Base-by-base conservation (phyloP, 2,329 filamentous ascomycete genomes). In the Domatiomyces catenatus region DNA sequence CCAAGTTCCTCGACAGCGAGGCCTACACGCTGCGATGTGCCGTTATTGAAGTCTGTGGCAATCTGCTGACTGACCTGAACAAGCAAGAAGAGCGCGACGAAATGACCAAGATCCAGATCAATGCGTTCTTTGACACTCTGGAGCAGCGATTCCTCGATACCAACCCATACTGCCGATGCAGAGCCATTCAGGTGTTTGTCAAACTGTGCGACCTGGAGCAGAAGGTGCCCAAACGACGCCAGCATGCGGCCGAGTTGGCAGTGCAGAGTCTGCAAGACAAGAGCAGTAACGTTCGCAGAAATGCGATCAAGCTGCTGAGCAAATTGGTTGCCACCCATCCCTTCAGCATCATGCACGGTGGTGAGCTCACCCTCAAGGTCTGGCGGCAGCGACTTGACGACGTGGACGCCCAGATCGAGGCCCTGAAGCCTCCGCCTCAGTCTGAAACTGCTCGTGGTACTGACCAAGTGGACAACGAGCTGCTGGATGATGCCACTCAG, bases 141-240 rank as follows among this genome's bases (percentile, higher is more conserved):
- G 89, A 98, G 64, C 90, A 96, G 68, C 81, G 92, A 10, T 98
- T 98, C 67, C 75, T 96, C 47, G 92, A 98, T 61, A 79, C 94
- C 62, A 98, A 96, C 66, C 93, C 92, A 0, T 98, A 96, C 69
- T 95, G 88, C 64, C 80, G 92, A 61, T 93, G 85, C 67, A 78
- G 90, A 59, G 81, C 87, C 1, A 86, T 98, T 53, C 92, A 98
- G 63, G 92, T 96, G 2, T 95, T 92, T 62, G 79, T 86, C 68
- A 90, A 82, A 63, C 76, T 98, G 10, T 95, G 89, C 61, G 88
- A 95, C 51, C 75, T 96, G n/a, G 87, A 94, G 46, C 86, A 90
- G 57, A 96, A 96, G 64, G 95, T 93, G 61, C 87, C 89, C 39
- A 95, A 95, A 69, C 78, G 89, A 50, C 77, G 92, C 53, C 89